Conservation (phyloP, 345 rosid species). For the Clausena lansium region DNA sequence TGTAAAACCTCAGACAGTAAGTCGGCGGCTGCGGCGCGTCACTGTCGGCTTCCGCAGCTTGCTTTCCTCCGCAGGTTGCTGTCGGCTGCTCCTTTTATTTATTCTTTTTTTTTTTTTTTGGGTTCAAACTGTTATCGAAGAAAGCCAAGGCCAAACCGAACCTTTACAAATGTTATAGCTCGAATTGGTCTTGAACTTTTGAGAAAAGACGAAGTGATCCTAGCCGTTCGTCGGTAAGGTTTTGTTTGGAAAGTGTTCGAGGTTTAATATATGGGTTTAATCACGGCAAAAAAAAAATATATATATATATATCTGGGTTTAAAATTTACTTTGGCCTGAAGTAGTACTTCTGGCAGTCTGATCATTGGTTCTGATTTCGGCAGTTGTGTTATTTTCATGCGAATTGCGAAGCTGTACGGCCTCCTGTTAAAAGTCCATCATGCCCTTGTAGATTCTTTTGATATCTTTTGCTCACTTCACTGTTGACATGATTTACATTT, state of each 20-base stretch:
- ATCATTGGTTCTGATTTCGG: constrained; percentile 13
- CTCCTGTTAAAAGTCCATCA: not conserved
- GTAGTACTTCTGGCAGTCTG: not conserved
- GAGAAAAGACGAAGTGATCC: not conserved
- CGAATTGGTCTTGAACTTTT: not conserved
- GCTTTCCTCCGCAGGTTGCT: constrained; percentile 28
- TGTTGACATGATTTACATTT: too few species aligned
- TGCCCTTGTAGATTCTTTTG: not conserved
- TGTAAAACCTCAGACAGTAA: constrained; percentile 25
- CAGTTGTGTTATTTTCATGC: constrained; percentile 16
- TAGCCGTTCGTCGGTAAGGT: not conserved
- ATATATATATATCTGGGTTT: too few species aligned
- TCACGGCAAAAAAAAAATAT: too few species aligned
- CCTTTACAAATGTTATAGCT: not conserved
- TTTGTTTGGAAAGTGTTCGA: not conserved
- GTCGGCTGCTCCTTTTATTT: constrained; percentile 15
- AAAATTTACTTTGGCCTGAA: not conserved
- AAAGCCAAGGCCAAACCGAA: not conserved
- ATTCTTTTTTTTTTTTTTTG: not conserved
- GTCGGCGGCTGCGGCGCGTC: constrained; percentile 63
- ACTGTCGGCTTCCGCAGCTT: constrained; percentile 41
- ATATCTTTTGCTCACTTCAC: not conserved
- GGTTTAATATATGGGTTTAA: too few species aligned
- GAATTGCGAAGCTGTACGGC: not conserved
- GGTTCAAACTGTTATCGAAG: not conserved